Evolutionary conservation across 2,329 filamentous ascomycete species (phyloP).

Genomic region (Epichloe aotearoae): DNA sequence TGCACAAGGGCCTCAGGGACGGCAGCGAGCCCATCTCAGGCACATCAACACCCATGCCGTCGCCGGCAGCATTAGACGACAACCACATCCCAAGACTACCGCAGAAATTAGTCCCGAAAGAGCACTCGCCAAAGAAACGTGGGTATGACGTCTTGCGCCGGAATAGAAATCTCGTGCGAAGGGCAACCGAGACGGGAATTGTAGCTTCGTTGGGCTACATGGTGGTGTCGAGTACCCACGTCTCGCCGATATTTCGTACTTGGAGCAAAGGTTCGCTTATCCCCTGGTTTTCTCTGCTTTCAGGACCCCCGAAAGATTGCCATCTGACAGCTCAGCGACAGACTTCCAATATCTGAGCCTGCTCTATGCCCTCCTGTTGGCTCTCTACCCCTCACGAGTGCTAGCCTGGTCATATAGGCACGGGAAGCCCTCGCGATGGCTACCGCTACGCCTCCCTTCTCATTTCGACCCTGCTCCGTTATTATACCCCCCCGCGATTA

Average conservation of each 20-base stretch:
- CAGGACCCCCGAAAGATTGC: not conserved
- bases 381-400: slow-evolving; percentile 49
- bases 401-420: slow-evolving; percentile 32
- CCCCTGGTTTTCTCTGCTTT: not conserved
- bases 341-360: slow-evolving; percentile 29
- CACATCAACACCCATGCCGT: slow-evolving; percentile 40
- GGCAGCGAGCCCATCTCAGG: slow-evolving; percentile 41
- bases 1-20: slow-evolving; percentile 66
- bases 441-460: slow-evolving; percentile 46
- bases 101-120: slow-evolving; percentile 9
- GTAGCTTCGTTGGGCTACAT: slow-evolving; percentile 35
- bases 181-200: slow-evolving; percentile 38
- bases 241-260: slow-evolving; percentile 28
- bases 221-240: slow-evolving; percentile 32
- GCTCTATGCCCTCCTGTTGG: slow-evolving; percentile 27
- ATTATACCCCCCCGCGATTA: slow-evolving; percentile 79
- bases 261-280: slow-evolving; percentile 34
- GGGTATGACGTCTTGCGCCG: slow-evolving; percentile 23
- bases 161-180: slow-evolving; percentile 37
- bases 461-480: slow-evolving; percentile 85
- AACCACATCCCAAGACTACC: slow-evolving; percentile 16
- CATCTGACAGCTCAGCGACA: slow-evolving; percentile 11
- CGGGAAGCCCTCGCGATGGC: slow-evolving; percentile 21
- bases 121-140: slow-evolving; percentile 9
- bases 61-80: slow-evolving; percentile 33